phyloP scores from a whole-genome alignment of 371 early-diverging fungal genomes.

The Homolaphlyctis polyrhiza region DNA sequence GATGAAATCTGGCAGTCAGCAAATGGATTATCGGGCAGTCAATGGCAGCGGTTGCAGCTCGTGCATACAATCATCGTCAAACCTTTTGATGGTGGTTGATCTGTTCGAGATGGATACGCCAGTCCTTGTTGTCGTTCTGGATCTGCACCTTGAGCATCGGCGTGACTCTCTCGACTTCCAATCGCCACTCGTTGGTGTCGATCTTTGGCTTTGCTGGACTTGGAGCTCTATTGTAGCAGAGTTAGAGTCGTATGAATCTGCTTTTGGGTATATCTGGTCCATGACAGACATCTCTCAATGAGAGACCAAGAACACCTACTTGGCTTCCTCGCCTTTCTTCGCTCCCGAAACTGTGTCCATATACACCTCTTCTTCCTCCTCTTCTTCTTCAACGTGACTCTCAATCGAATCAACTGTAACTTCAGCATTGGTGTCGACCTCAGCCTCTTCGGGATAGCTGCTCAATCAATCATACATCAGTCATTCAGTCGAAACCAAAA shows the following conservation, averaged over 20 bases:
- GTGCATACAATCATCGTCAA: neutral
- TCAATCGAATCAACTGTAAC: conserved; percentile 43
- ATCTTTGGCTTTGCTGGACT: conserved; percentile 14
- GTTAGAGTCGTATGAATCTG: too few relatives aligned
- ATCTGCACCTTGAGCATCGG: conserved; percentile 44
- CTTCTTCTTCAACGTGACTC: conserved; percentile 25
- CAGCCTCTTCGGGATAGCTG: conserved; percentile 50
- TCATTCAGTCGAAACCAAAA: too few relatives aligned
- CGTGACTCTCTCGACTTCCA: conserved; percentile 50
- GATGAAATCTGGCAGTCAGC: neutral
- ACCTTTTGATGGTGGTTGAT: conserved; percentile 38
- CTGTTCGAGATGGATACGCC: conserved; percentile 47
- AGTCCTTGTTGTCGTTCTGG: conserved; percentile 50
- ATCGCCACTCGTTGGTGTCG: conserved; percentile 42
- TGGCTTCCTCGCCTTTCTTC: conserved; percentile 14
- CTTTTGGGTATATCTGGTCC: too few relatives aligned
- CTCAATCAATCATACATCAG: neutral
- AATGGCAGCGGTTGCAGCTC: neutral
- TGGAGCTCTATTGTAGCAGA: neutral
- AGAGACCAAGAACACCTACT: too few relatives aligned
- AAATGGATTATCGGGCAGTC: neutral
- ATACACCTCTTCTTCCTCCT: conserved; percentile 37
- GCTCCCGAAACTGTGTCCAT: conserved; percentile 14
- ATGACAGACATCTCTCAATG: too few relatives aligned
- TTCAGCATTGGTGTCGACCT: conserved; percentile 52